phyloP scores from a whole-genome alignment of 108 stramenopile genomes.

The Nitzschia sp. region DNA sequence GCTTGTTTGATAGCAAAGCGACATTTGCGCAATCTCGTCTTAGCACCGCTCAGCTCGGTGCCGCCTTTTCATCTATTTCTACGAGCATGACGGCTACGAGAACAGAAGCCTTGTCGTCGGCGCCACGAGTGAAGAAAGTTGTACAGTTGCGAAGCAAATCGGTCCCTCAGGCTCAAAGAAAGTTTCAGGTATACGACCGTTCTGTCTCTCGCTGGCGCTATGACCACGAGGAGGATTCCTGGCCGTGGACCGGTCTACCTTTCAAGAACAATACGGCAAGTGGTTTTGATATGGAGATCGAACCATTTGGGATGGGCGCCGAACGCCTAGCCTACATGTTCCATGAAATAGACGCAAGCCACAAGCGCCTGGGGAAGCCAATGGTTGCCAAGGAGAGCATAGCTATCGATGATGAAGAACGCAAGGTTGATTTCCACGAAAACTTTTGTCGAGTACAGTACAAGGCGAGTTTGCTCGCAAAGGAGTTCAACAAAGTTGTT shows the following conservation, averaged over 20 bases:
- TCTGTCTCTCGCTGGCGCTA: background rate
- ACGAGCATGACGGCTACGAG: background rate
- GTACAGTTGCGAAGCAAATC: slow-evolving; percentile 16
- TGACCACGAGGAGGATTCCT: background rate
- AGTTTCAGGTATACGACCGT: background rate
- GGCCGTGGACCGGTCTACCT: background rate
- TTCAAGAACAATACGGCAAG: background rate
- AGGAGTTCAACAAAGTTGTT: slow-evolving; percentile 39
- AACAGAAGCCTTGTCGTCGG: background rate
- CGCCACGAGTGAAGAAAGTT: slow-evolving; percentile 34
- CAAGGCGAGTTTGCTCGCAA: slow-evolving; percentile 40
- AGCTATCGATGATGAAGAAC: slow-evolving; percentile 21
- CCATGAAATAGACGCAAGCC: slow-evolving; percentile 23
- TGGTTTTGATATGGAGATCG: slow-evolving; percentile 3
- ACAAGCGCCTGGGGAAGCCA: slow-evolving; percentile 31
- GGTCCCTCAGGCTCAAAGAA: background rate
- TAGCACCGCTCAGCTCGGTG: slow-evolving; percentile 46
- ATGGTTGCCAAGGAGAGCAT: slow-evolving; percentile 61
- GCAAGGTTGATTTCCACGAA: slow-evolving; percentile 40
- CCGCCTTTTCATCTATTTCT: slow-evolving; percentile 3
- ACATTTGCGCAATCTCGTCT: background rate
- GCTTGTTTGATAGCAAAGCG: background rate
- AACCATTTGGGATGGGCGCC: slow-evolving; percentile 21
- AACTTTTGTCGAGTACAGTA: slow-evolving; percentile 46
- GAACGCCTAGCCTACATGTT: slow-evolving; percentile 56